Evolutionary conservation across 441 rosid genomes (phyloP).

Genomic region (Adansonia madagascariensis): DNA sequence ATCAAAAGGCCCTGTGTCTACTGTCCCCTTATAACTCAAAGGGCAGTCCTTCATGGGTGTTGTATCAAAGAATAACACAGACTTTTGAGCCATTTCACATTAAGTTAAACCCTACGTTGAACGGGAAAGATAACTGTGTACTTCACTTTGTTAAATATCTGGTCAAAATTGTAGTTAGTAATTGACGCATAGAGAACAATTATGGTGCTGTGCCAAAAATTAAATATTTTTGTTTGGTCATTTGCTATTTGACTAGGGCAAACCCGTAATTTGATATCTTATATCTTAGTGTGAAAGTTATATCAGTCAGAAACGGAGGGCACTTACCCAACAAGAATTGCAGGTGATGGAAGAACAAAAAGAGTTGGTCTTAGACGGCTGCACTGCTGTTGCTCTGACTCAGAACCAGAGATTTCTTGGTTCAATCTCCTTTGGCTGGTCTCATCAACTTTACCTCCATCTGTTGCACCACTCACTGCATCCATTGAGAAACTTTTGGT

Average conservation of each 20-base stretch:
- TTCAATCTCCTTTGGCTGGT: slow-evolving; percentile 61
- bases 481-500: slow-evolving; percentile 30
- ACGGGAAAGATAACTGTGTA: background rate
- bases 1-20: background rate
- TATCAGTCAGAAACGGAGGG: slow-evolving; percentile 2
- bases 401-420: slow-evolving; percentile 72
- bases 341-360: slow-evolving; percentile 90
- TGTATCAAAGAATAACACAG: slow-evolving; percentile 8
- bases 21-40: background rate
- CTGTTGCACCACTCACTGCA: slow-evolving; percentile 52
- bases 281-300: background rate
- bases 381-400: slow-evolving; percentile 60
- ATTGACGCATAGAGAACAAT: background rate
- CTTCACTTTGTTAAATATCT: slow-evolving; percentile 13
- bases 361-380: slow-evolving; percentile 72
- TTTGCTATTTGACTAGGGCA: slow-evolving; percentile 1
- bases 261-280: background rate
- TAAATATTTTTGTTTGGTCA: slow-evolving; percentile 11
- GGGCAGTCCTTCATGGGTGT: background rate
- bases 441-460: slow-evolving; percentile 80
- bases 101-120: background rate
- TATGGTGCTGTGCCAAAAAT: background rate
- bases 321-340: slow-evolving; percentile 95
- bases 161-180: background rate
- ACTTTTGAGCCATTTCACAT: background rate